These are phyloP conservation scores for Histomonas meleagridis DNA, from an alignment of 208 protist species.

Conservation along the genomic window DNA sequence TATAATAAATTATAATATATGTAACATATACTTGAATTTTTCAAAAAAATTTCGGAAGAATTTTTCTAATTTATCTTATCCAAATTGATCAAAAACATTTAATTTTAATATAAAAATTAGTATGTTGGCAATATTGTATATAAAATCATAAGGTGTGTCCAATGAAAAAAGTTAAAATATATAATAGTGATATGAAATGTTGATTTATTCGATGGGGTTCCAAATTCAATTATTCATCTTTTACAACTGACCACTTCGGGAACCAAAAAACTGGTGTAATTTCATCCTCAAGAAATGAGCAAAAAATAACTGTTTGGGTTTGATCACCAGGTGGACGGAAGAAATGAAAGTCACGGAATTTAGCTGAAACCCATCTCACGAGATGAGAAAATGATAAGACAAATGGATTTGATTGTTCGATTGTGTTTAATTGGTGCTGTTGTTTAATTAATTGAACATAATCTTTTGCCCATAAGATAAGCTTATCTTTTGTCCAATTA, in stretches of 20 bases:
- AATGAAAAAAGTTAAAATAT: no score
- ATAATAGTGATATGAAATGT: no score
- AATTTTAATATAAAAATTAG: no score
- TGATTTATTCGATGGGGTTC: no score
- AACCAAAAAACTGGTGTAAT: conserved; percentile 33
- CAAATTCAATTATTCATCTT: no score
- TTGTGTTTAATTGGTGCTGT: conserved; percentile 19
- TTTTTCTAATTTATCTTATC: no score
- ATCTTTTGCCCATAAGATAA: conserved; percentile 33
- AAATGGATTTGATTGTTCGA: conserved; percentile 35
- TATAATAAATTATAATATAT: no score
- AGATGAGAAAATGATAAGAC: conserved; percentile 15
- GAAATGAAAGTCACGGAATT: conserved; percentile 34
- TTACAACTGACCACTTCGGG: conserved; percentile 21
- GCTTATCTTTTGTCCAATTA: conserved; percentile 35
- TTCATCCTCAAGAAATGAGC: conserved; percentile 32
- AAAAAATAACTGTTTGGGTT: conserved; percentile 33
- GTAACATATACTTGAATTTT: no score
- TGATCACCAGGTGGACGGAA: conserved; percentile 13
- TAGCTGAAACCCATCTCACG: conserved; percentile 11
- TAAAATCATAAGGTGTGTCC: no score
- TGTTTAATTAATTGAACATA: conserved; percentile 16
- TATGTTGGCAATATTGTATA: no score
- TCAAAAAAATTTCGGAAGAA: no score
- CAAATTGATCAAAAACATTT: no score